Percentiles rank a stretch among this genome's conserved stretches.
phyloP scores from a whole-genome alignment of 345 rosid genomes.

The Hevea brasiliensis region DNA sequence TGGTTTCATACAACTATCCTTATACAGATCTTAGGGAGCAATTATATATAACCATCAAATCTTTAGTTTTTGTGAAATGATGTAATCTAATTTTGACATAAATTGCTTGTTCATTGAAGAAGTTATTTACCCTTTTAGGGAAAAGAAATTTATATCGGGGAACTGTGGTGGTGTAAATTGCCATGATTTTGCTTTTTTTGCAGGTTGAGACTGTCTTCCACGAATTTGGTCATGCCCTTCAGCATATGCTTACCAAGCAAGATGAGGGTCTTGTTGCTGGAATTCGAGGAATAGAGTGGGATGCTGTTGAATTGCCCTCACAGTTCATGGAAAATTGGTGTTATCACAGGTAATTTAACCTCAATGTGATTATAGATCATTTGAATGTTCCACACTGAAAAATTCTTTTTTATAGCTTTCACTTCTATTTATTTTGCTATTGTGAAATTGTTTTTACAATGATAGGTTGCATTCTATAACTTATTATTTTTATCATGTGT shows the following conservation, averaged over 20 bases:
- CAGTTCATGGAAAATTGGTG: constrained; percentile 99
- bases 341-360: constrained; percentile 71
- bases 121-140: background rate
- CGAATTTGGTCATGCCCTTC: constrained; percentile 97
- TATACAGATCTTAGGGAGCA: background rate
- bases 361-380: background rate
- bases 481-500: background rate
- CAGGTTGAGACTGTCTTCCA: constrained; percentile 97
- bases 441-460: background rate
- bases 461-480: background rate
- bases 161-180: background rate
- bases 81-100: background rate
- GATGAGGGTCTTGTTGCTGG: constrained; percentile 95
- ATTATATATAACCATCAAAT: background rate
- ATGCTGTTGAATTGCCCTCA: constrained; percentile 91
- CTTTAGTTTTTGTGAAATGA: background rate
- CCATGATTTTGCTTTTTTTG: constrained; percentile 10
- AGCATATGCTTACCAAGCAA: constrained; percentile 88
- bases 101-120: background rate
- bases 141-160: background rate
- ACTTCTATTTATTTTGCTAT: background rate
- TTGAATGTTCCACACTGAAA: constrained; percentile 4
- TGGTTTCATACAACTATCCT: background rate
- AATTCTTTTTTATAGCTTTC: too few species aligned
- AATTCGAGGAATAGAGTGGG: constrained; percentile 87